Percentiles rank a stretch among this genome's conserved stretches.
phyloP scores from a whole-genome alignment of 495 filamentous ascomycete genomes.

The Zalerion maritima region DNA sequence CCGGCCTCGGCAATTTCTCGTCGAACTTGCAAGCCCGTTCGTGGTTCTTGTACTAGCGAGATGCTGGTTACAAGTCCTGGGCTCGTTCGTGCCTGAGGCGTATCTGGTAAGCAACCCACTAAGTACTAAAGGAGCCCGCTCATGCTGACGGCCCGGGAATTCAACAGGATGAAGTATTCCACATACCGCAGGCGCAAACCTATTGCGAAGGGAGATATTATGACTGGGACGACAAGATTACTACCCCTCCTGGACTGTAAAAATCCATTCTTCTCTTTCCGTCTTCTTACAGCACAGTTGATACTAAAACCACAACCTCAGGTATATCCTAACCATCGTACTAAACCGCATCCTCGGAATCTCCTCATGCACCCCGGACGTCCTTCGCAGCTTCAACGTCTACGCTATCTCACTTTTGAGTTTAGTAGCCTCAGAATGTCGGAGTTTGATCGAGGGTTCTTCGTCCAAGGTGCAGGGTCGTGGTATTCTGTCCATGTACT shows the following conservation, averaged over 20 bases:
- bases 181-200: slow-evolving; percentile 76
- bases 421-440: slow-evolving; percentile 19
- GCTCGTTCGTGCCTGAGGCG: slow-evolving; percentile 50
- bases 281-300: slow-evolving; percentile 1
- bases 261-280: slow-evolving; percentile 9
- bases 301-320: slow-evolving; percentile 7
- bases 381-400: slow-evolving; percentile 38
- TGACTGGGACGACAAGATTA: slow-evolving; percentile 92
- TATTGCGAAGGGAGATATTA: slow-evolving; percentile 65
- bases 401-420: slow-evolving; percentile 26
- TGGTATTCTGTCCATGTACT: slow-evolving; percentile 14
- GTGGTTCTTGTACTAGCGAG: no score
- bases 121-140: slow-evolving; percentile 5
- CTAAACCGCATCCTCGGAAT: slow-evolving; percentile 15
- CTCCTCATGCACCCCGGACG: slow-evolving; percentile 26
- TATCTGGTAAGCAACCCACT: slow-evolving; percentile 49
- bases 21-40: no score
- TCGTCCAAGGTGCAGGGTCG: slow-evolving; percentile 2
- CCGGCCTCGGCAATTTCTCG: no score
- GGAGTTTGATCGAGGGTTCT: slow-evolving; percentile 14
- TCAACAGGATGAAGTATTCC: slow-evolving; percentile 91
- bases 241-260: slow-evolving; percentile 83
- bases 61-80: slow-evolving; percentile 26
- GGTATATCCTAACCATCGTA: slow-evolving; percentile 41
- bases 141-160: no score